phyloP scores from a whole-genome alignment of 306 rosid genomes.

The Vigna radiata region DNA sequence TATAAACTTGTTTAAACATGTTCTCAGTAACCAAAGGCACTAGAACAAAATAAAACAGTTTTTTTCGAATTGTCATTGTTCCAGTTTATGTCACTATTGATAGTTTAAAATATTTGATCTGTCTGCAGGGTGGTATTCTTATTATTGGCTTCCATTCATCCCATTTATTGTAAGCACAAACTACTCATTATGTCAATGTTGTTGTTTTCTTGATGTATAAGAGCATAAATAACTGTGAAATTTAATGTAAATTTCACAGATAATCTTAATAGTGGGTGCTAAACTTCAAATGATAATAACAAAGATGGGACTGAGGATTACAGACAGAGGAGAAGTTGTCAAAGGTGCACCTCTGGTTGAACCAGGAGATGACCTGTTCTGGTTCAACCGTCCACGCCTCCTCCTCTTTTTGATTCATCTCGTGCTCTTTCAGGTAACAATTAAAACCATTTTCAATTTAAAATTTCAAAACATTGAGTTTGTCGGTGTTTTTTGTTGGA shows the following conservation, averaged over 20 bases:
- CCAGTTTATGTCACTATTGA: neutral
- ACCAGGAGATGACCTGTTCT: slow-evolving; percentile 76
- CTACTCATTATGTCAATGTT: neutral
- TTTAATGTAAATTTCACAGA: slow-evolving; percentile 49
- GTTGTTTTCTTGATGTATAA: neutral
- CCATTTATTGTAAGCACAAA: slow-evolving; percentile 73
- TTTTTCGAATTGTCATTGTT: neutral
- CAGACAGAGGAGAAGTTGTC: slow-evolving; percentile 74
- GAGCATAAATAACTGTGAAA: neutral
- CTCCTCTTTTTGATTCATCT: slow-evolving; percentile 73
- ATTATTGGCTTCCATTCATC: slow-evolving; percentile 81
- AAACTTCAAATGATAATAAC: slow-evolving; percentile 80
- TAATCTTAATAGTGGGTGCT: slow-evolving; percentile 76
- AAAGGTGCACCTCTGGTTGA: slow-evolving; percentile 80
- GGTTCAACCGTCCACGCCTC: slow-evolving; percentile 74
- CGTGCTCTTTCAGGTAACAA: slow-evolving; percentile 74
- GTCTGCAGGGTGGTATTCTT: slow-evolving; percentile 71
- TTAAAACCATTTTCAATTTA: no score
- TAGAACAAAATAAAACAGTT: neutral
- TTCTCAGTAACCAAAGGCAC: neutral
- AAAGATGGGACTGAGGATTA: slow-evolving; percentile 69
- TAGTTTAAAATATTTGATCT: neutral
- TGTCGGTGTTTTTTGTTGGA: no score
- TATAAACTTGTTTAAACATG: no score
- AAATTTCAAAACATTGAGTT: no score